Evolutionary conservation across 768 basidiomycete genomes (phyloP).

Genomic region (Daedaleopsis nitida): DNA sequence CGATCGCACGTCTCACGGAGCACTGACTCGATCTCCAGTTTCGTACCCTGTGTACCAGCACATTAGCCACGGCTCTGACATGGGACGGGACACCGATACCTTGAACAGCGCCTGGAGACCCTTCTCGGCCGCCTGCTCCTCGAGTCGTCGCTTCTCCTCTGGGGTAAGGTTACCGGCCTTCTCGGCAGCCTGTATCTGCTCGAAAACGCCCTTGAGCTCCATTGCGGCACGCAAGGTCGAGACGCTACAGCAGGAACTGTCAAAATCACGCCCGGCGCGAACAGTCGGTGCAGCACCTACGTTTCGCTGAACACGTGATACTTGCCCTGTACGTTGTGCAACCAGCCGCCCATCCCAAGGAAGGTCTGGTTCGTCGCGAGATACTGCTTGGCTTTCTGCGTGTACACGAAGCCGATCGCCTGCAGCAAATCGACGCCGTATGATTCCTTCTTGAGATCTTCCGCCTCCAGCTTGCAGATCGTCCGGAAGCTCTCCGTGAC

Average conservation of each 20-base stretch:
- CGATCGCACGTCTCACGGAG: conserved; percentile 87
- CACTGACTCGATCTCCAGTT: conserved; percentile 89
- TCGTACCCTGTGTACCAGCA: conserved; percentile 64
- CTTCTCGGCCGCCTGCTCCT: conserved; percentile 93
- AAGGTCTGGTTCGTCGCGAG: conserved; percentile 70
- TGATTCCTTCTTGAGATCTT: conserved; percentile 85
- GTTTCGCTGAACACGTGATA: conserved; percentile 94
- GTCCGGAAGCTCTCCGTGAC: conserved; percentile 73
- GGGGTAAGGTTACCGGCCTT: conserved; percentile 76
- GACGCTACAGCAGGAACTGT: conserved; percentile 47
- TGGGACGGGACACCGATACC: conserved; percentile 38
- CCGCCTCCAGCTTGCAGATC: conserved; percentile 80
- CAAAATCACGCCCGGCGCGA: not conserved
- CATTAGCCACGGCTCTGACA: not conserved
- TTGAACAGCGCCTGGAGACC: conserved; percentile 91
- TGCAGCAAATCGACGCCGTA: conserved; percentile 88
- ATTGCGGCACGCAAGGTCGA: conserved; percentile 86
- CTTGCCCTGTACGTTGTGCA: conserved; percentile 90
- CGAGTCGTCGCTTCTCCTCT: conserved; percentile 80
- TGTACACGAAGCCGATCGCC: conserved; percentile 84
- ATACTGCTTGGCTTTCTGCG: conserved; percentile 80
- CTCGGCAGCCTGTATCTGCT: conserved; percentile 90
- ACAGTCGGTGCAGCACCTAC: conserved; percentile 47
- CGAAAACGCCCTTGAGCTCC: conserved; percentile 87
- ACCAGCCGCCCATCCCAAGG: conserved; percentile 88